A percentile compares a stretch with the other conserved stretches of the same genome.
phyloP scores from a whole-genome alignment of 306 rosid genomes.

The Prunus davidiana region DNA sequence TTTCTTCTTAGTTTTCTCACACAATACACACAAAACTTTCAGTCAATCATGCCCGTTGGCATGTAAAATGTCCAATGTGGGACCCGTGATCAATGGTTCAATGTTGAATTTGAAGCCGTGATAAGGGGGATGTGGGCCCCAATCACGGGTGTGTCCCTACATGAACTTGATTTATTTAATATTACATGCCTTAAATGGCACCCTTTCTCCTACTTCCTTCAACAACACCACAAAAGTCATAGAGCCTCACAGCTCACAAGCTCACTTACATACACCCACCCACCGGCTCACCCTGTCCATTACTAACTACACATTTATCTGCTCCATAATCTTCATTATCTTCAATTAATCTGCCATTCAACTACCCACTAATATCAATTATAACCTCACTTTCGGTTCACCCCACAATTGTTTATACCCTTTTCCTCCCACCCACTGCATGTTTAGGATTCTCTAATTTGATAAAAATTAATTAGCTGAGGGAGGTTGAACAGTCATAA shows the following conservation, averaged over 20 bases:
- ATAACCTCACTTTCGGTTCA: slow-evolving; percentile 13
- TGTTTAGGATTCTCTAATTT: not conserved
- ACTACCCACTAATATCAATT: not conserved
- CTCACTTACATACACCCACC: not conserved
- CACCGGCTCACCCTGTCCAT: slow-evolving; percentile 8
- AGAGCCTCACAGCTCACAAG: slow-evolving; percentile 18
- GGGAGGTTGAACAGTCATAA: not conserved
- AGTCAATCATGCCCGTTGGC: not conserved
- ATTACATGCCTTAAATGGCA: slow-evolving; percentile 14
- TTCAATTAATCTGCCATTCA: slow-evolving; percentile 2
- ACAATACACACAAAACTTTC: not conserved
- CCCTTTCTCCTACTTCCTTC: slow-evolving; percentile 10
- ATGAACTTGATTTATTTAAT: not conserved
- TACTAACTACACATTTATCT: not conserved
- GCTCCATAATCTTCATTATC: slow-evolving; percentile 7
- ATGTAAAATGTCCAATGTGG: not conserved
- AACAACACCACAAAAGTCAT: not conserved
- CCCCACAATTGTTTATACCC: not conserved
- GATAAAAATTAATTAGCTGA: not conserved
- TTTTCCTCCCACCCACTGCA: slow-evolving; percentile 8
- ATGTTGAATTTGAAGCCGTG: slow-evolving; percentile 1
- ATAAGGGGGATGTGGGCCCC: not conserved
- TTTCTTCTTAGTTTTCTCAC: no score
- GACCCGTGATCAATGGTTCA: not conserved
- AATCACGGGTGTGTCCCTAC: not conserved